These are phyloP conservation scores for Astrothelium subdiscretum DNA, from an alignment of 495 filamentous ascomycete species.

Conservation along the genomic window DNA sequence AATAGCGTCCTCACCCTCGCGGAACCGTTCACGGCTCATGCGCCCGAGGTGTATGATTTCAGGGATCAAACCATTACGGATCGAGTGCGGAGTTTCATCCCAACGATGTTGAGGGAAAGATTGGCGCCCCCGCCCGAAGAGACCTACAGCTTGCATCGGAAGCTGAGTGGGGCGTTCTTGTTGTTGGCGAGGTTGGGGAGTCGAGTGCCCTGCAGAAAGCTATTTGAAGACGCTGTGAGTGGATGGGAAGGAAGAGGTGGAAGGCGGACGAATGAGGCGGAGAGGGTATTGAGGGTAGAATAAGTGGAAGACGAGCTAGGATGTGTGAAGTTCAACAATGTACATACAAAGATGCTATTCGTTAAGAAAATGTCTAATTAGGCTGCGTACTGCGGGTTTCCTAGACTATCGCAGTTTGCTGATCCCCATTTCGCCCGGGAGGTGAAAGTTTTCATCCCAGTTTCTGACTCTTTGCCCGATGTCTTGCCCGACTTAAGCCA, in stretches of 20 bases:
- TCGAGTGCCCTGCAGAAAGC: constrained; percentile 62
- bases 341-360: neutral
- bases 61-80: constrained; percentile 90
- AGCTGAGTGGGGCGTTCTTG: constrained; percentile 90
- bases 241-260: constrained; percentile 26
- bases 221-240: constrained; percentile 60
- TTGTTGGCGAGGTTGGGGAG: constrained; percentile 81
- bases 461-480: neutral
- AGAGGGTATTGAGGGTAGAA: neutral
- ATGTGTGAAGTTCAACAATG: neutral
- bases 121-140: constrained; percentile 90
- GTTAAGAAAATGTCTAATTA: too few relatives aligned
- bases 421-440: too few relatives aligned
- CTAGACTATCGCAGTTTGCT: too few relatives aligned
- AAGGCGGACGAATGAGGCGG: neutral
- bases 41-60: constrained; percentile 85
- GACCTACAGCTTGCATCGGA: constrained; percentile 92
- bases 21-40: constrained; percentile 69
- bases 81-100: constrained; percentile 72
- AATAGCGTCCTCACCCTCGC: constrained; percentile 75
- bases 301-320: neutral
- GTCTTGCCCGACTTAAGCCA: neutral
- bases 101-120: constrained; percentile 81
- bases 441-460: neutral
- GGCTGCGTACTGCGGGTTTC: too few relatives aligned